Evolutionary conservation across 2,329 filamentous ascomycete species (phyloP).

Genomic region (Cadophora sp.): DNA sequence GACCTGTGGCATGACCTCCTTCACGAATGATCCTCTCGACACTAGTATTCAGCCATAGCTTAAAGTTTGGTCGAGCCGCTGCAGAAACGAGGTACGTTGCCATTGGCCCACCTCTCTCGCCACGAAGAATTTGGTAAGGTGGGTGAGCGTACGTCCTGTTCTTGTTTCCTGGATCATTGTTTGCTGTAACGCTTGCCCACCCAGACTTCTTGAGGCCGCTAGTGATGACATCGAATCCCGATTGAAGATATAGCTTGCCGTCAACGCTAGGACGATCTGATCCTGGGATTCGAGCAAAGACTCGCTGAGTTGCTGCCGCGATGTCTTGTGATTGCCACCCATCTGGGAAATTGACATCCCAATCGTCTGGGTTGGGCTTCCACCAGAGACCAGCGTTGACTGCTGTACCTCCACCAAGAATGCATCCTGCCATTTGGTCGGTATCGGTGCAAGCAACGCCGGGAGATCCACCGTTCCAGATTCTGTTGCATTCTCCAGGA

Average conservation of each 20-base stretch:
- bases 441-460: constrained; percentile 70
- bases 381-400: constrained; percentile 74
- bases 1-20: constrained; percentile 67
- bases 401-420: constrained; percentile 63
- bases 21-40: constrained; percentile 71
- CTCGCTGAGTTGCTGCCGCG: constrained; percentile 61
- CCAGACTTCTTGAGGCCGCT: constrained; percentile 64
- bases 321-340: constrained; percentile 75
- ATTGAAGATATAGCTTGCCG: constrained; percentile 69
- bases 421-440: constrained; percentile 76
- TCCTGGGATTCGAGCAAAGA: constrained; percentile 74
- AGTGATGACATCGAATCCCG: constrained; percentile 68
- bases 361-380: constrained; percentile 70
- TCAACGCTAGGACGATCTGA: constrained; percentile 71
- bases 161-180: constrained; percentile 64
- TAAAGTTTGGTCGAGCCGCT: constrained; percentile 66
- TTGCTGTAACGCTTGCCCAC: constrained; percentile 65
- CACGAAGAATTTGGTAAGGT: constrained; percentile 71
- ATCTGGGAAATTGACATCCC: constrained; percentile 73
- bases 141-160: constrained; percentile 69
- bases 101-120: constrained; percentile 72
- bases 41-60: constrained; percentile 69
- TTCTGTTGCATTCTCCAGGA: constrained; percentile 74
- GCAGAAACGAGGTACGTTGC: constrained; percentile 74
- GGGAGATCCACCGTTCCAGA: constrained; percentile 49